phyloP scores from a whole-genome alignment of 1,284 basidiomycete genomes.

The Pyrrhoderma noxium region DNA sequence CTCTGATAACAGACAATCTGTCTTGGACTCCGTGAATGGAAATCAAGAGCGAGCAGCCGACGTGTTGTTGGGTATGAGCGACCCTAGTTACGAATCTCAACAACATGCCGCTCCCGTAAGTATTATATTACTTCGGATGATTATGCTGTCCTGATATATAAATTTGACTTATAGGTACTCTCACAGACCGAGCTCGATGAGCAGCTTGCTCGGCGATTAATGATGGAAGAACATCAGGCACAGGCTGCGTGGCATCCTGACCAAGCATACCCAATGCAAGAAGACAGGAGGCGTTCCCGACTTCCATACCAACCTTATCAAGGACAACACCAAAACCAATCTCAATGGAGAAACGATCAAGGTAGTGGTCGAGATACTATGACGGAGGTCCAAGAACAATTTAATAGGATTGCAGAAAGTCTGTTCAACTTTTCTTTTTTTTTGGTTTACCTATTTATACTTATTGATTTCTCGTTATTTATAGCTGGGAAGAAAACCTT shows the following conservation, averaged over 20 bases:
- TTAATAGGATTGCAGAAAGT: conserved; percentile 72
- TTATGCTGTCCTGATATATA: too few relatives aligned
- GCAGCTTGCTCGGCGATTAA: conserved; percentile 60
- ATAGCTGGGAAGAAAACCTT: conserved; percentile 63
- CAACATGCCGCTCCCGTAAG: conserved; percentile 22
- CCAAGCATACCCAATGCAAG: conserved; percentile 25
- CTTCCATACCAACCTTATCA: conserved; percentile 15
- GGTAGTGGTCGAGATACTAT: conserved; percentile 40
- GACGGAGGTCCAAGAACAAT: conserved; percentile 62
- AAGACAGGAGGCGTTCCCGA: conserved; percentile 21
- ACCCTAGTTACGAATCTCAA: conserved; percentile 55
- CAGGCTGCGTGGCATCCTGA: conserved; percentile 28
- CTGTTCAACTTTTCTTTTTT: conserved; percentile 24
- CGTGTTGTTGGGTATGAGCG: conserved; percentile 69
- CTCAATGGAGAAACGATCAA: conserved; percentile 8
- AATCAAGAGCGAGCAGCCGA: conserved; percentile 69
- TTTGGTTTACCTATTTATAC: background rate
- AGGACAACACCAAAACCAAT: conserved; percentile 3
- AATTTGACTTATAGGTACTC: background rate
- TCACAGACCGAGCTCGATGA: conserved; percentile 68
- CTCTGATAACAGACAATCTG: conserved; percentile 40
- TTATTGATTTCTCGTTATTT: background rate
- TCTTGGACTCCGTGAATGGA: conserved; percentile 58
- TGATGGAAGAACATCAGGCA: conserved; percentile 55
- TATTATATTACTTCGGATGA: conserved; percentile 3